A percentile compares a stretch with the other conserved stretches of the same genome.
These are phyloP conservation scores for Paraphysoderma sedebokerense DNA, from an alignment of 371 early-diverging fungal genomes.

Conservation along the genomic window DNA sequence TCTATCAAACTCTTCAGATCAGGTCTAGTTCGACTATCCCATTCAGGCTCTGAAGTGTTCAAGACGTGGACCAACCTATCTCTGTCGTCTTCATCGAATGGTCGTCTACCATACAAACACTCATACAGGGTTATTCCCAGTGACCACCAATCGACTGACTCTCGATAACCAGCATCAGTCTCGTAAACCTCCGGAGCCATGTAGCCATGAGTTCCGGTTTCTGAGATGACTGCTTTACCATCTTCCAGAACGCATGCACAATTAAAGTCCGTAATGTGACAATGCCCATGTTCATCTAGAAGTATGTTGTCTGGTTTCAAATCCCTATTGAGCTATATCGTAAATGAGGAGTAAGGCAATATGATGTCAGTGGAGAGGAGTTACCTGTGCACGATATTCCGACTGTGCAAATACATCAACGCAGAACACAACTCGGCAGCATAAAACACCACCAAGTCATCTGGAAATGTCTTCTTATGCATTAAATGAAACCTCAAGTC, in stretches of 20 bases:
- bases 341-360: too few relatives aligned
- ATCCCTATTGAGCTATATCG: too few relatives aligned
- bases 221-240: constrained; percentile 9
- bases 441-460: background rate
- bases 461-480: background rate
- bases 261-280: constrained; percentile 21
- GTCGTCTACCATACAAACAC: background rate
- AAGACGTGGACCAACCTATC: background rate
- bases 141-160: constrained; percentile 37
- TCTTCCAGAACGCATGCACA: constrained; percentile 13
- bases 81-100: background rate
- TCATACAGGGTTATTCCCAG: constrained; percentile 20
- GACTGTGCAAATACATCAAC: constrained; percentile 5
- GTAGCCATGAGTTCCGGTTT: constrained; percentile 13
- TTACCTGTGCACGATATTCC: background rate
- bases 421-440: background rate
- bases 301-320: constrained; percentile 23
- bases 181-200: constrained; percentile 24
- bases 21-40: background rate
- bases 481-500: constrained; percentile 22
- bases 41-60: background rate
- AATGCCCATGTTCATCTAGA: constrained; percentile 17
- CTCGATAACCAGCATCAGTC: constrained; percentile 15
- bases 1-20: background rate
- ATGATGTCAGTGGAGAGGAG: background rate